Conservation (phyloP, 768 basidiomycete genomes). For the Termitomyces titanicus region DNA sequence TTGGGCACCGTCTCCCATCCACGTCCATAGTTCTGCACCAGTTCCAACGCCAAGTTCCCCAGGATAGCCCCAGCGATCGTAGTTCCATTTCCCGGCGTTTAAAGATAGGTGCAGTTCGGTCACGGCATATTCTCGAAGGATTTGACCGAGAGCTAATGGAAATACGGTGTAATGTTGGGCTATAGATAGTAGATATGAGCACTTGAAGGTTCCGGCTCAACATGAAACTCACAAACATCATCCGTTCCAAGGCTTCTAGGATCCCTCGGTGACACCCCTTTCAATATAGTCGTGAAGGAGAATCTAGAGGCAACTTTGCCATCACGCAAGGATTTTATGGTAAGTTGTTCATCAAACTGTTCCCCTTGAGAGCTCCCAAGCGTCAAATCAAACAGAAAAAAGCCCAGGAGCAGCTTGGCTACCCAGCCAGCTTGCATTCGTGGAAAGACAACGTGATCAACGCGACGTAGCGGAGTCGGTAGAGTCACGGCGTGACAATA, state of each 20-base stretch:
- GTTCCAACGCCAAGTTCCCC: slow-evolving; percentile 72
- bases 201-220: background rate
- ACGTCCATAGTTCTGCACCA: slow-evolving; percentile 89
- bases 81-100: slow-evolving; percentile 92
- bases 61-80: slow-evolving; percentile 80
- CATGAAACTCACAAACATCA: slow-evolving; percentile 35
- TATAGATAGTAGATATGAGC: slow-evolving; percentile 18
- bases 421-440: slow-evolving; percentile 18
- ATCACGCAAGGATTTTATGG: slow-evolving; percentile 59
- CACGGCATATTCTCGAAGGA: slow-evolving; percentile 80
- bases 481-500: slow-evolving; percentile 3
- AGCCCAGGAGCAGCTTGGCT: slow-evolving; percentile 12
- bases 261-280: slow-evolving; percentile 51
- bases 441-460: slow-evolving; percentile 2
- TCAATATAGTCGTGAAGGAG: slow-evolving; percentile 67
- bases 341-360: slow-evolving; percentile 44
- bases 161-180: slow-evolving; percentile 87
- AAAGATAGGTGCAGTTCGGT: slow-evolving; percentile 87
- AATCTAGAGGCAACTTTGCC: slow-evolving; percentile 82
- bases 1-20: slow-evolving; percentile 70
- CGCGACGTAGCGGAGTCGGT: background rate
- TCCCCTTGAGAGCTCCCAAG: slow-evolving; percentile 24
- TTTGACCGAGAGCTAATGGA: slow-evolving; percentile 82
- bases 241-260: slow-evolving; percentile 49
- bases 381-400: slow-evolving; percentile 3